Evolutionary conservation across 2,329 filamentous ascomycete genomes (phyloP).

Genomic region (Dactylellina parvicollis): DNA sequence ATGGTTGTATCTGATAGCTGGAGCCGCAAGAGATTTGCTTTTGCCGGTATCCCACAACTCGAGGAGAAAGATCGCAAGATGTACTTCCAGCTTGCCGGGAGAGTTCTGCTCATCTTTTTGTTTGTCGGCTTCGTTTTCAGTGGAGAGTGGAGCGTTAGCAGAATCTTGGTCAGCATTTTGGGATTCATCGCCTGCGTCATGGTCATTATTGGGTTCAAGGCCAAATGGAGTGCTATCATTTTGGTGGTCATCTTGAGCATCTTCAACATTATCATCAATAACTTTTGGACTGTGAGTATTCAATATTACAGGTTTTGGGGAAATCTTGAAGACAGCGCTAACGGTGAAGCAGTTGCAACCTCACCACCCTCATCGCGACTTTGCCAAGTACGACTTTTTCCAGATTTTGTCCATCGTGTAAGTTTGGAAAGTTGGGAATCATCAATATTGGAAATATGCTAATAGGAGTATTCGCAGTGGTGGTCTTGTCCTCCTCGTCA

Average conservation of each 20-base stretch:
- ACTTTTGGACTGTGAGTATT: conserved; percentile 96
- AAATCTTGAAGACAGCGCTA: conserved; percentile 57
- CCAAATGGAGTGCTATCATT: conserved; percentile 96
- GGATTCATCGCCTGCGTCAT: conserved; percentile 94
- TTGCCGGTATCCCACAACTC: conserved; percentile 89
- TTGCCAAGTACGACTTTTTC: conserved; percentile 99
- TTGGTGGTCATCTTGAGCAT: conserved; percentile 93
- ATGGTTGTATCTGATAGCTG: conserved; percentile 99
- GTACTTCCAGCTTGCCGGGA: conserved; percentile 98
- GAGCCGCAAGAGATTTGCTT: conserved; percentile 97
- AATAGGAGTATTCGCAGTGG: conserved; percentile 66
- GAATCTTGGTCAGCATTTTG: conserved; percentile 82
- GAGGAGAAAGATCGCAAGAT: conserved; percentile 99
- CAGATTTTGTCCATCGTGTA: conserved; percentile 98
- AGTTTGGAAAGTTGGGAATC: conserved; percentile 59
- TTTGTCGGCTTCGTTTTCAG: conserved; percentile 97
- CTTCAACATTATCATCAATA: conserved; percentile 98
- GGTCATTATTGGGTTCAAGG: conserved; percentile 99
- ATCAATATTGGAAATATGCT: conserved; percentile 37
- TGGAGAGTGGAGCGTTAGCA: conserved; percentile 89
- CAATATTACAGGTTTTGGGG: background rate
- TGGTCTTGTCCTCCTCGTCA: conserved; percentile 93
- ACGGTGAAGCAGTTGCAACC: conserved; percentile 77
- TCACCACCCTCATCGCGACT: conserved; percentile 99
- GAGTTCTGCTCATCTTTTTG: conserved; percentile 95